phyloP scores from a whole-genome alignment of 2,329 filamentous ascomycete species.

The Dichotomopilus funicola region DNA sequence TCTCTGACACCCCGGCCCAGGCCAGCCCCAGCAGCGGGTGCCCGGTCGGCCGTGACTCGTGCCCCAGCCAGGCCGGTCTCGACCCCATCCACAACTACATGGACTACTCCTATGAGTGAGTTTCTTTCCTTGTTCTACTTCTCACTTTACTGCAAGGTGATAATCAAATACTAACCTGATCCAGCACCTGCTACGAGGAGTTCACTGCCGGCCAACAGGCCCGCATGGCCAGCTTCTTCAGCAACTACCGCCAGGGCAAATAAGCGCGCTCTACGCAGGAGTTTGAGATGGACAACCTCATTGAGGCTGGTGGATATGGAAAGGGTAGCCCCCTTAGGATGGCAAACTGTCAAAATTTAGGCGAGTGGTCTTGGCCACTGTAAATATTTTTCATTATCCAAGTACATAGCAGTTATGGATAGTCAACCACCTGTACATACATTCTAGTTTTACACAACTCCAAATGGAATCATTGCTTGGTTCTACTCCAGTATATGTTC shows the following conservation, averaged over 20 bases:
- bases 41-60: conserved; percentile 31
- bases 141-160: no score
- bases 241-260: conserved; percentile 24
- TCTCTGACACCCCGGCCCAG: conserved; percentile 37
- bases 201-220: conserved; percentile 33
- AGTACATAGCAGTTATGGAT: no score
- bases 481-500: no score
- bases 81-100: conserved; percentile 35
- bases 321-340: not conserved
- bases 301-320: no score
- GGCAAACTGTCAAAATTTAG: not conserved
- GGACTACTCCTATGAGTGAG: conserved; percentile 33
- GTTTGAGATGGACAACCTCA: not conserved
- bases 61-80: conserved; percentile 25
- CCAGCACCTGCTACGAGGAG: conserved; percentile 32
- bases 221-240: conserved; percentile 29
- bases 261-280: not conserved
- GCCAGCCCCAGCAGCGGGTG: conserved; percentile 31
- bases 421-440: no score
- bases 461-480: no score
- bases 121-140: not conserved
- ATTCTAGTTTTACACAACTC: no score
- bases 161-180: not conserved
- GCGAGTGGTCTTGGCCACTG: no score
- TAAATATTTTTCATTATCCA: no score